These are phyloP conservation scores for Plasmodium blacklocki DNA, from an alignment of 169 alveolate genomes.

Conservation along the genomic window DNA sequence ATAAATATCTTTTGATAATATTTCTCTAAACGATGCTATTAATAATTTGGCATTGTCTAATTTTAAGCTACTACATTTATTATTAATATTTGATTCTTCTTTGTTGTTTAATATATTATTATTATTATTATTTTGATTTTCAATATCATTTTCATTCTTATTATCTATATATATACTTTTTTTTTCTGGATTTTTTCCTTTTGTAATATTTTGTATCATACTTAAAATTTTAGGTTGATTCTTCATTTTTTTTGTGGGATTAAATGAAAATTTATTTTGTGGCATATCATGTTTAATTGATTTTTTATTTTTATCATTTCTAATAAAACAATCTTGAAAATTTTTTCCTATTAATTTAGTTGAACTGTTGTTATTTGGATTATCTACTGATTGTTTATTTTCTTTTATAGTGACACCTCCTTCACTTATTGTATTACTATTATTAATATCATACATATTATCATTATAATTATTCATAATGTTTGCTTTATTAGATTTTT, in stretches of 20 bases:
- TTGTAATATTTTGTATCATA: conserved; percentile 75
- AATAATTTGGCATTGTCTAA: conserved; percentile 49
- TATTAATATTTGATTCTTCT: background rate
- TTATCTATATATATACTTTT: conserved; percentile 35
- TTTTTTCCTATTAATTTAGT: conserved; percentile 40
- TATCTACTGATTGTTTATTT: background rate
- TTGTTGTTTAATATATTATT: background rate
- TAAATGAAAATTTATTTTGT: conserved; percentile 49
- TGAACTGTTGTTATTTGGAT: background rate
- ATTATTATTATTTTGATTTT: background rate
- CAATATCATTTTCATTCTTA: conserved; percentile 6
- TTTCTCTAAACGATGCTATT: conserved; percentile 40
- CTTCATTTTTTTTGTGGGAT: conserved; percentile 56
- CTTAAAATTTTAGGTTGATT: conserved; percentile 70
- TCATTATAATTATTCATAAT: background rate
- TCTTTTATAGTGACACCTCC: background rate
- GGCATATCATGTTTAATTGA: conserved; percentile 9
- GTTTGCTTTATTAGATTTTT: background rate
- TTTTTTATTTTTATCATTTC: conserved; percentile 16
- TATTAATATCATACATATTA: background rate
- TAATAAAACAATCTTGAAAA: conserved; percentile 69
- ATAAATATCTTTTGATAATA: conserved; percentile 37
- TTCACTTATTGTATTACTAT: background rate
- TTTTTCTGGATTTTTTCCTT: conserved; percentile 50
- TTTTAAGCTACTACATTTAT: background rate